Evolutionary conservation across 352 stramenopile genomes (phyloP).

Genomic region (Pythium oligandrum): DNA sequence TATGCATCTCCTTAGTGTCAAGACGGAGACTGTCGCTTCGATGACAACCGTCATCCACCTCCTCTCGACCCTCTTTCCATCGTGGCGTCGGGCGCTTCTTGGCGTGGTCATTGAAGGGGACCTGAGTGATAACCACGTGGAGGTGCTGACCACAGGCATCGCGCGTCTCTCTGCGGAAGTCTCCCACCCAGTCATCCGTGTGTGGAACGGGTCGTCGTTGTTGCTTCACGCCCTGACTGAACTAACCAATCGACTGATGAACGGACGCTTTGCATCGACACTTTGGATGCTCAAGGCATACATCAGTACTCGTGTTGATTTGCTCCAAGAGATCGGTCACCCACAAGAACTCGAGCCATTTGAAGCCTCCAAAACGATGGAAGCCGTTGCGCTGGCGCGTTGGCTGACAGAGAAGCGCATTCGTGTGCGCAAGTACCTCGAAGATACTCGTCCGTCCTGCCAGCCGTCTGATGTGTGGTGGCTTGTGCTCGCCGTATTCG

Average conservation of each 20-base stretch:
- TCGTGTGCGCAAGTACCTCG: conserved; percentile 38
- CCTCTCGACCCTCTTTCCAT: conserved; percentile 4
- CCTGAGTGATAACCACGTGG: neutral
- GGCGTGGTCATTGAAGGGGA: conserved; percentile 15
- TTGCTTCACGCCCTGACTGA: conserved; percentile 1
- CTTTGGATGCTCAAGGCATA: conserved; percentile 5
- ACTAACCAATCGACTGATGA: conserved; percentile 11
- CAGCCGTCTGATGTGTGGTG: conserved; percentile 47
- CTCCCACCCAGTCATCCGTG: neutral
- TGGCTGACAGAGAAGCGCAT: conserved; percentile 56
- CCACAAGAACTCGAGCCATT: neutral
- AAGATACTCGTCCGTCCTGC: conserved; percentile 15
- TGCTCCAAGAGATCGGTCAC: conserved; percentile 21
- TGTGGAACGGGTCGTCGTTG: conserved; percentile 12
- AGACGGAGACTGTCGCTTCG: neutral
- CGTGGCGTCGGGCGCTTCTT: conserved; percentile 5
- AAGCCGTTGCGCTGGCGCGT: conserved; percentile 1
- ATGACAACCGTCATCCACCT: conserved; percentile 1
- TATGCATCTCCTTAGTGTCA: conserved; percentile 16
- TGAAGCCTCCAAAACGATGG: neutral
- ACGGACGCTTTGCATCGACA: conserved; percentile 6
- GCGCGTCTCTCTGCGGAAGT: too few relatives aligned
- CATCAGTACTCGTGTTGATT: conserved; percentile 9
- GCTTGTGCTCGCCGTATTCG: conserved; percentile 44
- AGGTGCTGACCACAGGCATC: neutral